Evolutionary conservation across 805 yeast genomes (phyloP), one percentile per base, ranked within the genome.

Genomic region (Hanseniaspora mollemarum): DNA sequence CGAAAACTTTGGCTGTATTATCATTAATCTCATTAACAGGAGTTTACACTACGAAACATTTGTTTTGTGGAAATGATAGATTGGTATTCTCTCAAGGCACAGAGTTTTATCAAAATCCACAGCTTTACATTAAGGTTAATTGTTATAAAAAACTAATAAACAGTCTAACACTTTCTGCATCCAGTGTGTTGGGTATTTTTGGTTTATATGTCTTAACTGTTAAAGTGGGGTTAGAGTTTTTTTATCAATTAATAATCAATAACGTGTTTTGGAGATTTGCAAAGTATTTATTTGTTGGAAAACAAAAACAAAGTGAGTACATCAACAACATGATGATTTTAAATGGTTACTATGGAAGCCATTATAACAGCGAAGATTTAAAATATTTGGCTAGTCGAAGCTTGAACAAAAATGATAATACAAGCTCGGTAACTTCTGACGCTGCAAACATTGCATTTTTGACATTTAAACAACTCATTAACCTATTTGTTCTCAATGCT

Each of bases 61-160:
- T 75, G 13, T 56, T 74, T 0, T 71, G 76, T 52, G 82, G 80
- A 59, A 67, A 77, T 54, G 79, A 78, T 61, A 70, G 76, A 53
- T 64, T 83, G 37, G 60, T 64, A 1, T 74, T 81, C 61, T 57
- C 60, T 2, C 65, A 68, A 53, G 72, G 69, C 1, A 57, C 55
- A 4, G 40, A 36, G 26, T 68, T 66, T 55, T 66, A 67, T 39
- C 63, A 68, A 38, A 65, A 64, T 37, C 73, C 74, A 33, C 71
- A 66, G 53, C 49, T 51, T 18, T 60, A 64, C 31, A 62, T 70
- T 13, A 48, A 48, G 21, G 19, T 6, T 24, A 48, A 40, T 5
- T 24, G 28, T 25, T 26, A 16, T 4, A 28, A 40, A 40, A 48
- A 48, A 15, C 8, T 48, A 4, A 26, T 60, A 1, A 39, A 54